These are phyloP conservation scores for Dactylella cylindrospora DNA, from an alignment of 2,329 filamentous ascomycete genomes.

Conservation along the genomic window DNA sequence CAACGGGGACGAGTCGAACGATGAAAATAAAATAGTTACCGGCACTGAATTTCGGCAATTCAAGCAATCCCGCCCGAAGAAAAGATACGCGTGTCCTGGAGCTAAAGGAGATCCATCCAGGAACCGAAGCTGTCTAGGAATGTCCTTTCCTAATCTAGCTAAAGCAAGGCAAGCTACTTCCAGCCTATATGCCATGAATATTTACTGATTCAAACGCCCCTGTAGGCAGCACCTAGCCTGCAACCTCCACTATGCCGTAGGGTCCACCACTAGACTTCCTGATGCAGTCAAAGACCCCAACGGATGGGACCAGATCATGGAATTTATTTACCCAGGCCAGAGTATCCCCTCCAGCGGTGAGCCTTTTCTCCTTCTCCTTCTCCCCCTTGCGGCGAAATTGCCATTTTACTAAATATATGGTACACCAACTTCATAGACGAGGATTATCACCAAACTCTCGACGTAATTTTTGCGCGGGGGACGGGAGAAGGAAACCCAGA, in stretches of 20 bases:
- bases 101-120: slow-evolving; percentile 35
- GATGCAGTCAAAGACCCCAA: slow-evolving; percentile 25
- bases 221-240: slow-evolving; percentile 27
- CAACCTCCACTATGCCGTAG: slow-evolving; percentile 13
- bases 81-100: slow-evolving; percentile 26
- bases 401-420: no score
- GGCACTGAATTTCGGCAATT: no score
- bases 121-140: slow-evolving; percentile 19
- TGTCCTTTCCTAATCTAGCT: slow-evolving; percentile 35
- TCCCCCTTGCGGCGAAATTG: no score
- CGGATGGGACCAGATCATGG: slow-evolving; percentile 26
- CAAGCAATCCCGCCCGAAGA: not conserved
- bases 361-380: no score
- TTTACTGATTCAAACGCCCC: not conserved
- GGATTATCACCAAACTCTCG: slow-evolving; percentile 18
- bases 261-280: slow-evolving; percentile 18
- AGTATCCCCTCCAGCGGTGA: slow-evolving; percentile 28
- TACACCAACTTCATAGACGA: slow-evolving; percentile 28
- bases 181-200: not conserved
- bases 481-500: slow-evolving; percentile 25
- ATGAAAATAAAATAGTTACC: not conserved
- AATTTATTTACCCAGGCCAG: slow-evolving; percentile 14
- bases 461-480: slow-evolving; percentile 8
- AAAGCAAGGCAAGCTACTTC: slow-evolving; percentile 17
- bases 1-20: slow-evolving; percentile 3